Conservation (phyloP, 75 land plant species). For the Pinus albicaulis region DNA sequence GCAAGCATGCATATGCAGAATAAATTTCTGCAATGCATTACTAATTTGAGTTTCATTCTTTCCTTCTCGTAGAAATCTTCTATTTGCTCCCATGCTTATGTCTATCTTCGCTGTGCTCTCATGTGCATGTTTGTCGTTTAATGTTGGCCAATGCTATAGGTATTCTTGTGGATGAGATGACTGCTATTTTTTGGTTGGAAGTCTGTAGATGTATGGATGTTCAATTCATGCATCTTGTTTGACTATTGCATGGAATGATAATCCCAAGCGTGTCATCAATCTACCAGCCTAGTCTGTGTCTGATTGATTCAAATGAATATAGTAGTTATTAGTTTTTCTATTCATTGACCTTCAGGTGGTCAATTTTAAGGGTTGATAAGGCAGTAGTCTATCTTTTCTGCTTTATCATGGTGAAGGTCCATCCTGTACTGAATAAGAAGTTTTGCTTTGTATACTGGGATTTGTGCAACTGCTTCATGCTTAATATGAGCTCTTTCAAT, state of each 20-base stretch:
- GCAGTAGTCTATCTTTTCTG: background rate
- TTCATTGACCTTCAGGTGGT: slow-evolving; percentile 3
- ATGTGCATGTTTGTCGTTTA: background rate
- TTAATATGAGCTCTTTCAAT: background rate
- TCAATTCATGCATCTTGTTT: slow-evolving; percentile 2
- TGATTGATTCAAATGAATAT: background rate
- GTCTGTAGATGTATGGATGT: background rate
- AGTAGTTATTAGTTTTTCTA: background rate
- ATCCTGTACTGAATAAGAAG: background rate
- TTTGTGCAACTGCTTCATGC: background rate
- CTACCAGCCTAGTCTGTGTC: background rate
- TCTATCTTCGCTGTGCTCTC: background rate
- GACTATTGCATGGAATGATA: slow-evolving; percentile 1
- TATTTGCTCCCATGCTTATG: background rate
- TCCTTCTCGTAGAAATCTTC: background rate
- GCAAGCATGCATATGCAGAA: background rate
- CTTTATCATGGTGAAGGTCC: background rate
- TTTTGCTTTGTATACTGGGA: slow-evolving; percentile 1
- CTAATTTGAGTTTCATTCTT: background rate
- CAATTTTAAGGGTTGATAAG: background rate
- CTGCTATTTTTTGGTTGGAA: background rate
- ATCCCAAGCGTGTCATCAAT: background rate
- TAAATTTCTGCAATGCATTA: slow-evolving; percentile 4
- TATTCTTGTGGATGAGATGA: background rate
- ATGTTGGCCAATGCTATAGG: background rate